These are phyloP conservation scores for Nakazawaea siamensis DNA, from an alignment of 805 yeast genomes.

Conservation along the genomic window DNA sequence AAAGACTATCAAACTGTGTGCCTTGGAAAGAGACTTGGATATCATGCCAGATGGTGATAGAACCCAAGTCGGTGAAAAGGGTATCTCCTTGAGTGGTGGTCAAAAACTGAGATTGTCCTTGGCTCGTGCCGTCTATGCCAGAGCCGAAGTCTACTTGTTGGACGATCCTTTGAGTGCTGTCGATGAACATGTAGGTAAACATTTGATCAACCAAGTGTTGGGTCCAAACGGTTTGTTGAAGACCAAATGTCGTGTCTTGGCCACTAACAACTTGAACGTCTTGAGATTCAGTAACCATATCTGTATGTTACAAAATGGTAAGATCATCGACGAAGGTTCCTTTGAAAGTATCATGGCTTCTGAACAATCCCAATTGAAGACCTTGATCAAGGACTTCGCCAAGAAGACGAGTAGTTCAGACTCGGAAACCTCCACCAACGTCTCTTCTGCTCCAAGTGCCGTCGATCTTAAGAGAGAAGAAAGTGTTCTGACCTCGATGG, in stretches of 20 bases:
- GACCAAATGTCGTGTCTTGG: slow-evolving; percentile 67
- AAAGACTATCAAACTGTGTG: slow-evolving; percentile 79
- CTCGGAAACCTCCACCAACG: slow-evolving; percentile 10
- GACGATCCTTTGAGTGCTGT: slow-evolving; percentile 95
- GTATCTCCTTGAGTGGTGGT: slow-evolving; percentile 91
- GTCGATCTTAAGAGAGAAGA: slow-evolving; percentile 12
- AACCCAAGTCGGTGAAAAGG: slow-evolving; percentile 93
- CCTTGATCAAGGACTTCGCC: slow-evolving; percentile 58
- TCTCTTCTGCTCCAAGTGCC: slow-evolving; percentile 13
- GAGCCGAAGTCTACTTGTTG: slow-evolving; percentile 80
- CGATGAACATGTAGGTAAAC: slow-evolving; percentile 90
- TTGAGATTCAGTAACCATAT: slow-evolving; percentile 67
- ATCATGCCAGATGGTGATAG: slow-evolving; percentile 78
- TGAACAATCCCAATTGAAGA: slow-evolving; percentile 40
- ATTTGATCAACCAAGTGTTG: slow-evolving; percentile 71
- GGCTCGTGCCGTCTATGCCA: slow-evolving; percentile 89
- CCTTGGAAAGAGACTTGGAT: slow-evolving; percentile 65
- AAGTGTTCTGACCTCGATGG: slow-evolving; percentile 14
- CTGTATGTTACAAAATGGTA: slow-evolving; percentile 62
- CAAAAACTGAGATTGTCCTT: slow-evolving; percentile 89
- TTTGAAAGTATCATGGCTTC: slow-evolving; percentile 41
- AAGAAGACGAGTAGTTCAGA: slow-evolving; percentile 24
- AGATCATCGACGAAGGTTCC: slow-evolving; percentile 57
- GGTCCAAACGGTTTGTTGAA: slow-evolving; percentile 74
- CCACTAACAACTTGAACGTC: slow-evolving; percentile 83